Base-by-base conservation (phyloP, 176 grass and related monocot species). In the Sorghum bicolor region DNA sequence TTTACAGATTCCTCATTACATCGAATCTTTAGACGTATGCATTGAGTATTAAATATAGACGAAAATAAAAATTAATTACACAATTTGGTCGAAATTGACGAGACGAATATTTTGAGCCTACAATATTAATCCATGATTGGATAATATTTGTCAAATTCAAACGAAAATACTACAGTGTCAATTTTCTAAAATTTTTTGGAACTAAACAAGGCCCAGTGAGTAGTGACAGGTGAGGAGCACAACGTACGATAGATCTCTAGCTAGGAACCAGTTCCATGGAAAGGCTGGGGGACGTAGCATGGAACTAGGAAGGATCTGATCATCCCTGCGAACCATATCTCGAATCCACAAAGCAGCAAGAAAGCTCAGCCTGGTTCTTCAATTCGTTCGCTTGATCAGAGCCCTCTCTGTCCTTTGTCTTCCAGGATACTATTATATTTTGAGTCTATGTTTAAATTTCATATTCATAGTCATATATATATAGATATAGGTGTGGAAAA, bases 301-400 rank as follows among this genome's bases (percentile, higher is more conserved):
- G 65, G 28, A 83, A 50, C 29, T 79, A 79, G 84, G 11, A 1
- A 67, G 75, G 17, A 83, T 84, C 50, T 48, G 19, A 76, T 67
- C 72, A 10, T 10, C 47, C 76, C 75, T 28, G 24, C 66, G 13
- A 36, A 62, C 76, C 80, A 79, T 83, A 90, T 86, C 67, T 79
- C 75, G 19, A 90, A 87, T 68, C 75, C 48, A 69, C 24, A 24
- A 37, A 52, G 45, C n/a, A 79, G 13, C 55, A 60, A 8, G 5
- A 50, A 48, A 50, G 5, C 30, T 31, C 30, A 64, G 53, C 70
- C 69, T 81, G 53, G 33, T 47, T 61, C 22, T 47, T 47, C 44
- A 47, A 50, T 34, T 50, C 44, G 47, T 33, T 6, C 4, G 7
- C 19, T 50, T 70, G 40, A 70, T 83, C 65, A 28, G 31, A 55